These are phyloP conservation scores for Lepiota brunneoincarnata DNA, from an alignment of 768 basidiomycete species.

Conservation along the genomic window DNA sequence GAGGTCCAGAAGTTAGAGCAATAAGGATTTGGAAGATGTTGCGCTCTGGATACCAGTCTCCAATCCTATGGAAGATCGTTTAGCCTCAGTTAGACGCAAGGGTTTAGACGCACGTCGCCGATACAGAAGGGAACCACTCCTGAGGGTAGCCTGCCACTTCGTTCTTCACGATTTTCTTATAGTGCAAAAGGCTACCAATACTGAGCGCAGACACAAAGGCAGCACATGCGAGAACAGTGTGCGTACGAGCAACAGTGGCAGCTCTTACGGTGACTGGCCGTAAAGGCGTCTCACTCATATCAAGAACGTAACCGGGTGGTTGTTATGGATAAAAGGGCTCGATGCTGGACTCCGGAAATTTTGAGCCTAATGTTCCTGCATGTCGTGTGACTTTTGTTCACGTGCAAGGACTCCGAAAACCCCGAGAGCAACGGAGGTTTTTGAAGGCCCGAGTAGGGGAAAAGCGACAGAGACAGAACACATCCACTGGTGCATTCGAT, in stretches of 20 bases:
- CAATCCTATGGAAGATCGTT: constrained; percentile 52
- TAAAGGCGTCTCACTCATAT: constrained; percentile 7
- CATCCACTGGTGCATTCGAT: neutral
- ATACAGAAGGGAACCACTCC: constrained; percentile 92
- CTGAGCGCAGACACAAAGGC: constrained; percentile 68
- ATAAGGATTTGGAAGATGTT: constrained; percentile 87
- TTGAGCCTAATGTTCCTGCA: too few species aligned
- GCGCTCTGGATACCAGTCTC: constrained; percentile 88
- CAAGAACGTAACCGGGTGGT: neutral
- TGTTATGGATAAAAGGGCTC: neutral
- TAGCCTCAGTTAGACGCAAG: neutral
- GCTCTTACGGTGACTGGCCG: constrained; percentile 37
- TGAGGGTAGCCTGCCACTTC: constrained; percentile 77
- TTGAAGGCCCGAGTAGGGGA: too few species aligned
- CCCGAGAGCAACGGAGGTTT: neutral
- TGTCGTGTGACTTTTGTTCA: too few species aligned
- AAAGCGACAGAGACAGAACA: neutral
- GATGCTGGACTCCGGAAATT: neutral
- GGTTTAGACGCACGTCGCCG: constrained; percentile 59
- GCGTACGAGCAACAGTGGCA: constrained; percentile 54
- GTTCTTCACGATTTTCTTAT: constrained; percentile 84
- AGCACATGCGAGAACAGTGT: constrained; percentile 61
- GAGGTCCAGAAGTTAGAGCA: constrained; percentile 81
- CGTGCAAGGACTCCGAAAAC: neutral
- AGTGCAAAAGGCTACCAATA: constrained; percentile 70